phyloP scores from a whole-genome alignment of 1,139 yeast genomes.

The Yamadazyma mexicana region DNA sequence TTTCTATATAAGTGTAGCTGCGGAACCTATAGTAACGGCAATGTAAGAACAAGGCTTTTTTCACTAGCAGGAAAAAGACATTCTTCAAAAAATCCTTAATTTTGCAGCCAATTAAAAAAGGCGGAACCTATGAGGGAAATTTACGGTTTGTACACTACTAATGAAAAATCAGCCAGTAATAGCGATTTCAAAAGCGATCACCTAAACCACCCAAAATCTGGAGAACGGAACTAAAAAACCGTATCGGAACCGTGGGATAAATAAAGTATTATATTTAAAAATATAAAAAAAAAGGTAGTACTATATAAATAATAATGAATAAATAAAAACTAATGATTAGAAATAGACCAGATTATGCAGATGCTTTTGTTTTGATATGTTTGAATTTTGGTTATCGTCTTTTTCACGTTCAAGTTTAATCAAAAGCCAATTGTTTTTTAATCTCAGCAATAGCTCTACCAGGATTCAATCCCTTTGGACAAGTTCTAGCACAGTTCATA shows the following conservation, averaged over 20 bases:
- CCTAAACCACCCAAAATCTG: background rate
- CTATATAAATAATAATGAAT: too few species aligned
- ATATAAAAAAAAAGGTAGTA: background rate
- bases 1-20: too few species aligned
- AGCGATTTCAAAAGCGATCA: background rate
- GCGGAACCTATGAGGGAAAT: too few species aligned
- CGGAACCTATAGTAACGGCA: too few species aligned
- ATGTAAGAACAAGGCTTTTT: too few species aligned
- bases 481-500: conserved; percentile 96
- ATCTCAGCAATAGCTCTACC: conserved; percentile 97
- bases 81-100: too few species aligned
- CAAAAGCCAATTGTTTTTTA: conserved; percentile 88
- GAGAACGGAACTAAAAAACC: background rate
- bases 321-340: background rate
- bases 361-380: background rate
- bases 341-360: background rate
- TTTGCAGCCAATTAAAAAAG: too few species aligned
- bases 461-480: conserved; percentile 99
- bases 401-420: conserved; percentile 28
- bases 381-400: too few species aligned
- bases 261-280: background rate
- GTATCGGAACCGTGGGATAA: background rate
- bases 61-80: too few species aligned
- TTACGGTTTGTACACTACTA: too few species aligned
- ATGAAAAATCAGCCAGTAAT: background rate